phyloP scores from a whole-genome alignment of 148 eudicot species.

The Diospyros kaki region DNA sequence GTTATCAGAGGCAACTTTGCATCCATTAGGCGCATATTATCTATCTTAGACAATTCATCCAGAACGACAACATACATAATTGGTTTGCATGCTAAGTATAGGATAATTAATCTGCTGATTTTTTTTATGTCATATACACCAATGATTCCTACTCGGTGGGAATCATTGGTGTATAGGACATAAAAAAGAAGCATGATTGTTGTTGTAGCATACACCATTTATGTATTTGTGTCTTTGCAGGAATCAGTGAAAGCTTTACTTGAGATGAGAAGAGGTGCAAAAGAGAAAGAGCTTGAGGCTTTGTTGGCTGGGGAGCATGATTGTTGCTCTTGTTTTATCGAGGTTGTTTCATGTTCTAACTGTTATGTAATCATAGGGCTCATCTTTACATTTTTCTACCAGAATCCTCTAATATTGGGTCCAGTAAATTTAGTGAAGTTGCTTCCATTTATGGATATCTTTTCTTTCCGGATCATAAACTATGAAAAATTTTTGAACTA shows the following conservation, averaged over 20 bases:
- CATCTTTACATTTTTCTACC: not conserved
- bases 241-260: constrained; percentile 74
- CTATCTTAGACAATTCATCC: too few species aligned
- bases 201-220: not conserved
- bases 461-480: not conserved
- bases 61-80: too few species aligned
- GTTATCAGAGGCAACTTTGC: too few species aligned
- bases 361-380: not conserved
- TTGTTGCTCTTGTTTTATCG: constrained; percentile 88
- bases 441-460: not conserved
- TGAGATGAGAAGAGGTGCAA: constrained; percentile 63
- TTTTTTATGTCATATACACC: not conserved
- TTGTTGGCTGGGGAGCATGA: constrained; percentile 86
- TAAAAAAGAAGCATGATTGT: too few species aligned
- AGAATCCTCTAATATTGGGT: not conserved
- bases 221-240: constrained; percentile 32
- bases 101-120: not conserved
- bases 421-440: not conserved
- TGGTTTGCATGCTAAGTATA: too few species aligned
- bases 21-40: too few species aligned
- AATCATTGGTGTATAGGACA: too few species aligned
- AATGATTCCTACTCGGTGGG: too few species aligned
- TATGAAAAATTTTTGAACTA: not conserved
- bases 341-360: constrained; percentile 38
- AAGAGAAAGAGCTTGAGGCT: constrained; percentile 93